Base-by-base conservation (phyloP, 225 moss, liverwort and hornwort genomes). In the Neckera pumila region DNA sequence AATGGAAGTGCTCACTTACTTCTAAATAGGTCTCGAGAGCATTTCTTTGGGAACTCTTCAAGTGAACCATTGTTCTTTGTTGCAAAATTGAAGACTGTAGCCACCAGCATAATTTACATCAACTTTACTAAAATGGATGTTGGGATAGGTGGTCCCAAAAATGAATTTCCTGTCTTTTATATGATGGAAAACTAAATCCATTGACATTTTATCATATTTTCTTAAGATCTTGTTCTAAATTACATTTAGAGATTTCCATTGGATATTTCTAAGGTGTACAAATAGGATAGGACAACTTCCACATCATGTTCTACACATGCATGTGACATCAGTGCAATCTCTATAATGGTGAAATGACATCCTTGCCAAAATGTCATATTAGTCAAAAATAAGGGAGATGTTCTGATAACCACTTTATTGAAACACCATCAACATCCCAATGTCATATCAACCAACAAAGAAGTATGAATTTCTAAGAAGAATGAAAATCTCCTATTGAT, bases 401-500 rank as follows among this genome's bases (percentile, higher is more conserved):
- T 22, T 53, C 9, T 77, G 1, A 56, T 33, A n/a, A 14, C 19
- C 11, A 56, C 28, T 77, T 54, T n/a, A 36, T 12, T 22, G 14
- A 76, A 76, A 53, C 6, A 54, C 22, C 12, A 14, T 76, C 2
- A 53, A 14, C 30, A 36, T 36, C 2, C 3, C 9, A 36, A 76
- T 76, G 54, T 76, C 4, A 16, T 14, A 9, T 53, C 53, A 34
- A 76, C 5, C 5, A 76, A 76, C 0, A n/a, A n/a, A n/a, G n/a
- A n/a, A n/a, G n/a, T n/a, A n/a, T n/a, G n/a, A n/a, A n/a, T n/a
- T n/a, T n/a, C n/a, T n/a, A n/a, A n/a, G n/a, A n/a, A n/a, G n/a
- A n/a, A n/a, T n/a, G n/a, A n/a, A n/a, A n/a, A n/a, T 4, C 0
- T 21, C 3, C 2, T 47, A 6, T 1, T 18, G 0, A 74, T 1